Evolutionary conservation across 805 yeast genomes (phyloP).

Genomic region (Schwanniomyces polymorphus): DNA sequence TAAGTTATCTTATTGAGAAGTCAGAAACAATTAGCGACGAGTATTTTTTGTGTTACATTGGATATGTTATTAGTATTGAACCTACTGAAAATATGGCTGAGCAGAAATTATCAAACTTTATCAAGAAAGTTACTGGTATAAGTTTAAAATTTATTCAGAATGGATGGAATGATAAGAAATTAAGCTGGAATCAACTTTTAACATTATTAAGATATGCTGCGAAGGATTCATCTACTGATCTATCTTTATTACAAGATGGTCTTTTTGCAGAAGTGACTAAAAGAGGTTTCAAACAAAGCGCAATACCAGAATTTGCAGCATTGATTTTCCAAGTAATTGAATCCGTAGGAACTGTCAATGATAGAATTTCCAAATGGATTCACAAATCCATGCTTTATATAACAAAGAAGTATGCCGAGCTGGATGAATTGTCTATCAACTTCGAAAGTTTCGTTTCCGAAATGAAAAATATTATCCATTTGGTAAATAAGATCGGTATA

Average conservation of each 20-base stretch:
- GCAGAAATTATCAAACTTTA: constrained; percentile 1
- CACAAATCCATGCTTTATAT: constrained; percentile 57
- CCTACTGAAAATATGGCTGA: constrained; percentile 14
- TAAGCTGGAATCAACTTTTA: constrained; percentile 11
- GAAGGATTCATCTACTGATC: not conserved
- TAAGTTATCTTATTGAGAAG: constrained; percentile 9
- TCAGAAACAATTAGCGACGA: constrained; percentile 10
- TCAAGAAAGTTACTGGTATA: constrained; percentile 4
- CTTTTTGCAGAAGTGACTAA: constrained; percentile 19
- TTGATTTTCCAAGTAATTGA: constrained; percentile 26
- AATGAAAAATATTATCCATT: constrained; percentile 13
- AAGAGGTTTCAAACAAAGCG: constrained; percentile 26
- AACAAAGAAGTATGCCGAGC: constrained; percentile 65
- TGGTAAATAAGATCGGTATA: constrained; percentile 6
- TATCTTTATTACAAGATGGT: constrained; percentile 5
- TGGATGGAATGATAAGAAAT: constrained; percentile 1
- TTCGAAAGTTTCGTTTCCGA: constrained; percentile 30
- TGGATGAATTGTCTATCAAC: constrained; percentile 20
- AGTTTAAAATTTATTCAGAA: constrained; percentile 5
- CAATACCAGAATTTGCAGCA: constrained; percentile 24
- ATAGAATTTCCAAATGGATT: constrained; percentile 47
- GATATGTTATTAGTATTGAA: constrained; percentile 11
- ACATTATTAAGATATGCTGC: constrained; percentile 5
- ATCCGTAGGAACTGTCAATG: constrained; percentile 17
- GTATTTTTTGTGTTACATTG: constrained; percentile 16